Evolutionary conservation across 257 asterid species (phyloP).

Genomic region (Nemophila menziesii): DNA sequence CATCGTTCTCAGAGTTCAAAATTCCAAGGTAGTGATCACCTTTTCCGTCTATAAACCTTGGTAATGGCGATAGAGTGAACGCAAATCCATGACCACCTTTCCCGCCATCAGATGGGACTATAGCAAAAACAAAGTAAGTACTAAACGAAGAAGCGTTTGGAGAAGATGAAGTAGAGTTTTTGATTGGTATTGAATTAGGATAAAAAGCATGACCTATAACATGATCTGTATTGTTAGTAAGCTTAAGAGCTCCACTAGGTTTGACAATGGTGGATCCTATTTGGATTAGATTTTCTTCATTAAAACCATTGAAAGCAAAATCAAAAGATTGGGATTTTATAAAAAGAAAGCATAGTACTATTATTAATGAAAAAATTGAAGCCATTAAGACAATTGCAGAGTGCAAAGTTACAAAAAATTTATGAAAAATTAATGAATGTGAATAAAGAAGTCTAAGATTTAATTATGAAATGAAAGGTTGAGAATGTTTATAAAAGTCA

Average conservation of each 20-base stretch:
- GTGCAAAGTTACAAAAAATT: background rate
- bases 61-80: slow-evolving; percentile 39
- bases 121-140: slow-evolving; percentile 46
- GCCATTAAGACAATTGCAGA: slow-evolving; percentile 15
- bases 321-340: slow-evolving; percentile 15
- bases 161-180: slow-evolving; percentile 7
- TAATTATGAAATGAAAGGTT: background rate
- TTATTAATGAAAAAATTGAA: slow-evolving; percentile 4
- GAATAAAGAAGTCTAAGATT: background rate
- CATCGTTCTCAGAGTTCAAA: slow-evolving; percentile 16
- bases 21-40: slow-evolving; percentile 44
- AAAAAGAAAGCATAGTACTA: slow-evolving; percentile 9
- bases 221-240: slow-evolving; percentile 28
- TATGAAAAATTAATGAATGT: background rate
- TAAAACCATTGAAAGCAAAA: slow-evolving; percentile 49
- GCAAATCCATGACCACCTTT: slow-evolving; percentile 58
- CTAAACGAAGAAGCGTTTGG: slow-evolving; percentile 29
- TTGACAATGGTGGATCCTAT: slow-evolving; percentile 17
- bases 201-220: slow-evolving; percentile 46
- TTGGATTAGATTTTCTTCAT: slow-evolving; percentile 12
- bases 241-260: slow-evolving; percentile 41
- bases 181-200: slow-evolving; percentile 24
- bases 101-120: slow-evolving; percentile 16
- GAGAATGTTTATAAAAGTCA: background rate
- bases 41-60: slow-evolving; percentile 19